Base-by-base conservation (phyloP, 2,329 filamentous ascomycete species). In the Colletotrichum ledebouriae region DNA sequence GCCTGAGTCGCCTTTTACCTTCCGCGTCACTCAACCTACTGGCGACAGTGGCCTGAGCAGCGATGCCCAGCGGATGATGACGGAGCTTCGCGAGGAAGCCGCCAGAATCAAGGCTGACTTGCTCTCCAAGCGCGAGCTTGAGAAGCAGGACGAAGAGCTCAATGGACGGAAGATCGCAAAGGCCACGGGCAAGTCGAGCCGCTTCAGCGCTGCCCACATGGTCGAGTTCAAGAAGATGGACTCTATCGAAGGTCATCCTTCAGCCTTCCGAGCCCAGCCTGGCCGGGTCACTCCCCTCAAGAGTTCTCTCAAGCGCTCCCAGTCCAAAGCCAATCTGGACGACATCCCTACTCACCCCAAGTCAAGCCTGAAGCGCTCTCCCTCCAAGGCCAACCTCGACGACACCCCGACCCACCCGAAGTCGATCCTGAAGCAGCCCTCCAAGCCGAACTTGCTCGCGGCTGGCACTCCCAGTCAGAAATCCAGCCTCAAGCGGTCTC, bases 191-290 rank as follows among this genome's bases (percentile, higher is more conserved):
- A 94, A 91, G 77, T 86, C 89, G 58, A 84, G 90, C 56, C 90
- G 95, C 52, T 98, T 91, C 81, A 97, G 93, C 76, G 91, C 94
- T 71, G 90, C 88, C 42, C 95, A 98, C 77, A 92, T 93, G 87
- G 89, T 90, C 57, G 88, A 95, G 75, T 98, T 98, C 82, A 93
- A 93, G 81, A 98, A 97, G 84, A 98, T 98, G 95, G 94, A 97
- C 77, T 98, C 94, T 2, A 98, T 98, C 75, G 93, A 89, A 49
- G 90, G 90, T 70, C 94, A 98, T 77, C 86, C 94, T 9, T 97
- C 94, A 11, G 88, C 91, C 15, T 96, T 90, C 82, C 86, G 93
- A 70, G 86, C 86, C 22, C 84, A 87, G 68, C 79, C 84, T 4
- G 84, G 79, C 41, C 84, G 85, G 9, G 79, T 83, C 71, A 85